phyloP scores from a whole-genome alignment of 1,284 basidiomycete genomes.

The Tremellales sp. region DNA sequence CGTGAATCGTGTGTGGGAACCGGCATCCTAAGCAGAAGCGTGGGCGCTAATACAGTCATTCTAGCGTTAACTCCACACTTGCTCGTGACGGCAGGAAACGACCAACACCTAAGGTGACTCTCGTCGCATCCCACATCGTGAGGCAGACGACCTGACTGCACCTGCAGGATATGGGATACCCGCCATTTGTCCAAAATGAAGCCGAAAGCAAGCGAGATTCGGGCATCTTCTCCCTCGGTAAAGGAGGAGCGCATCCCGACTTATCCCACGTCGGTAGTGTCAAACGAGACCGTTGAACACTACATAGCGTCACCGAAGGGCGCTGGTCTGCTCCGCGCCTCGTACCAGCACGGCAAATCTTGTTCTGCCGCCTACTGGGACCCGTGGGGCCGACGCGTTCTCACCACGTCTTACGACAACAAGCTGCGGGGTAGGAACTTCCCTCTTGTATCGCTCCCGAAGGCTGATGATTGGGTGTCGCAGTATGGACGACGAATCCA shows the following conservation, averaged over 20 bases:
- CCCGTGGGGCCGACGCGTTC: slow-evolving; percentile 46
- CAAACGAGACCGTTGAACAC: slow-evolving; percentile 17
- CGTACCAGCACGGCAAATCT: slow-evolving; percentile 47
- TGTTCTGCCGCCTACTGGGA: slow-evolving; percentile 52
- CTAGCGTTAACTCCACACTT: slow-evolving; percentile 44
- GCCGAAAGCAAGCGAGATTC: slow-evolving; percentile 14
- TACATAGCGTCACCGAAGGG: slow-evolving; percentile 28
- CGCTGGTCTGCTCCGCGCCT: slow-evolving; percentile 35
- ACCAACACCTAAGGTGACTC: slow-evolving; percentile 39
- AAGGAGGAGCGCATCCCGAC: slow-evolving; percentile 14
- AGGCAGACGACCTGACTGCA: too few relatives aligned
- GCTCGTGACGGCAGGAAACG: slow-evolving; percentile 45
- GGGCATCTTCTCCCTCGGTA: slow-evolving; percentile 10
- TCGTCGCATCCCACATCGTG: too few relatives aligned
- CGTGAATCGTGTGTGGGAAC: slow-evolving; percentile 43
- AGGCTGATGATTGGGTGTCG: not conserved
- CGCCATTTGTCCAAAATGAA: slow-evolving; percentile 34
- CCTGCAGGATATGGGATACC: slow-evolving; percentile 48
- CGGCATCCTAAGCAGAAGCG: not conserved
- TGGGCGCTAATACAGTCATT: not conserved
- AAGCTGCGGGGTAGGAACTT: slow-evolving; percentile 40
- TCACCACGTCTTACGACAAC: slow-evolving; percentile 51
- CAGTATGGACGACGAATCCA: slow-evolving; percentile 49
- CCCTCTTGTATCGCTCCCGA: not conserved
- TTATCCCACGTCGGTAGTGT: slow-evolving; percentile 20